phyloP scores from a whole-genome alignment of 495 filamentous ascomycete genomes.

The Tuber magnatum region DNA sequence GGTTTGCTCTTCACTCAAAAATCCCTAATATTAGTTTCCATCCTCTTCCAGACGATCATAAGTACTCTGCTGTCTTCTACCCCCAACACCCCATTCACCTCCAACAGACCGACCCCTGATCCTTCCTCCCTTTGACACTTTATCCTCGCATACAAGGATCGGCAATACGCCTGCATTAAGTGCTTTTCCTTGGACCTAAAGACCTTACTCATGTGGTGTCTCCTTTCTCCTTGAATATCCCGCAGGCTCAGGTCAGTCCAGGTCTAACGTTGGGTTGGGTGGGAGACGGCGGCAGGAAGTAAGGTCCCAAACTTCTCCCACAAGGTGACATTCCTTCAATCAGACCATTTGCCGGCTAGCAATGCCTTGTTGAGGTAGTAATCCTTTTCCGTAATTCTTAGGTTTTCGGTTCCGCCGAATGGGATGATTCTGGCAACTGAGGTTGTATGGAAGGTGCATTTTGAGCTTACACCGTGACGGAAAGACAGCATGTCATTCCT shows the following conservation, averaged over 20 bases:
- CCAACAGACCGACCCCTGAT: background rate
- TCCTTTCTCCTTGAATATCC: background rate
- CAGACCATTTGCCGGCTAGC: background rate
- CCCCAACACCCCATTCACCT: background rate
- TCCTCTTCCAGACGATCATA: background rate
- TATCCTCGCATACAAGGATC: background rate
- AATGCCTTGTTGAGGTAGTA: background rate
- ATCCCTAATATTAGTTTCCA: background rate
- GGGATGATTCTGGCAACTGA: background rate
- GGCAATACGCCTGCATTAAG: background rate
- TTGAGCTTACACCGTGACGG: background rate
- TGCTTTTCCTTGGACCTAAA: background rate
- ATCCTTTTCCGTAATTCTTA: background rate
- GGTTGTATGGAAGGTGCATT: background rate
- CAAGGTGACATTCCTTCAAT: background rate
- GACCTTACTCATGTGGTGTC: background rate
- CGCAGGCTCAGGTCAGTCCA: background rate
- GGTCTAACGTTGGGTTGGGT: background rate
- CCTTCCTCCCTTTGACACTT: background rate
- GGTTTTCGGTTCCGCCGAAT: background rate
- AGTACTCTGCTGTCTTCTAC: background rate
- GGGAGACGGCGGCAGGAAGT: background rate
- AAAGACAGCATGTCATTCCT: background rate
- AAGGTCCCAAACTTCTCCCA: background rate
- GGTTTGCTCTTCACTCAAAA: background rate